These are phyloP conservation scores for Albatrellus ellisii DNA, from an alignment of 768 basidiomycete species.

Conservation along the genomic window DNA sequence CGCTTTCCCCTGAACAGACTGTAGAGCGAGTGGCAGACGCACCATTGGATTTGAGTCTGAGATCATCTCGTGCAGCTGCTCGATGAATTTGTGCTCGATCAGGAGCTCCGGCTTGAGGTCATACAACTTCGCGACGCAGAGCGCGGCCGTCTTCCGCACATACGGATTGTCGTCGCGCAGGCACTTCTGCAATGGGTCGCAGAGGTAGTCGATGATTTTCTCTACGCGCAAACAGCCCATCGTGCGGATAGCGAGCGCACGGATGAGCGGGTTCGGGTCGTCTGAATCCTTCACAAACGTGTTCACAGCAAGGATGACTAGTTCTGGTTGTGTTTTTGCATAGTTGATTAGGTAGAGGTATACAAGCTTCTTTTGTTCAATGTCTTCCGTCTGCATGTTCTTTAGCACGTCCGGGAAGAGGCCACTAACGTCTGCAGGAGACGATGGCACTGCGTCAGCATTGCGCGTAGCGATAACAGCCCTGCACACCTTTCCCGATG, in stretches of 20 bases:
- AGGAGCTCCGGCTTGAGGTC: conserved; percentile 94
- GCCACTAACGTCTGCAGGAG: conserved; percentile 69
- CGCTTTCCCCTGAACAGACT: no score
- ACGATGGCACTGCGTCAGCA: no score
- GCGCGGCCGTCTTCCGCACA: conserved; percentile 93
- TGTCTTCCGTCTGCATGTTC: conserved; percentile 99
- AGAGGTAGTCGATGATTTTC: conserved; percentile 99
- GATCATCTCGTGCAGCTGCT: conserved; percentile 84
- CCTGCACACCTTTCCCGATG: conserved; percentile 78
- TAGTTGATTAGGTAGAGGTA: conserved; percentile 99
- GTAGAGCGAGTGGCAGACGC: conserved; percentile 14
- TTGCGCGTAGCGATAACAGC: not conserved
- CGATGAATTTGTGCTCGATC: conserved; percentile 88
- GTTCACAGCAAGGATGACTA: conserved; percentile 97
- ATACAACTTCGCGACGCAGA: conserved; percentile 95
- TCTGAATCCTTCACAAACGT: conserved; percentile 98
- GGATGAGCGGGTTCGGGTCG: conserved; percentile 91
- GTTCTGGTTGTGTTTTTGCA: conserved; percentile 96
- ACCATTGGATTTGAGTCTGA: conserved; percentile 97
- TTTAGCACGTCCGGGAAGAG: conserved; percentile 97
- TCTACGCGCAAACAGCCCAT: conserved; percentile 97
- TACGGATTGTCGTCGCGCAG: conserved; percentile 95
- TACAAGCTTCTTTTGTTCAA: conserved; percentile 99
- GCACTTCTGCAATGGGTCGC: conserved; percentile 85
- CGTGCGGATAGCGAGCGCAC: conserved; percentile 92